Base-by-base conservation (phyloP, 2,329 filamentous ascomycete species). In the Arthroderma uncinatum region DNA sequence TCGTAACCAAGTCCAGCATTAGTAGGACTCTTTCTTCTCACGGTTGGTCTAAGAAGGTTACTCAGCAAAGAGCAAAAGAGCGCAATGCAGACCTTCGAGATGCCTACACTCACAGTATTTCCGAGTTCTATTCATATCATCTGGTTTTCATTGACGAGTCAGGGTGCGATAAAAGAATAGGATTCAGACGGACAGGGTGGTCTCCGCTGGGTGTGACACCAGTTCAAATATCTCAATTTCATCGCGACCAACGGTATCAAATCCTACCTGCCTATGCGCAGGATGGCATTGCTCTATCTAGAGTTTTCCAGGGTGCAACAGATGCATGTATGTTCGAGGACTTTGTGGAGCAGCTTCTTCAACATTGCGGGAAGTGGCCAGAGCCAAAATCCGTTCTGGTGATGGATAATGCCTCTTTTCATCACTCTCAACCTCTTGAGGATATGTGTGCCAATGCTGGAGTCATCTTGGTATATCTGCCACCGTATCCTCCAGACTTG, bases 111-210 rank as follows among this genome's bases (percentile, higher is more conserved):
- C 58, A 71, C 57, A 66, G 67, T 5, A 47, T 71, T 10, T 70
- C 67, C 2, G 58, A 62, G 1, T 70, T 69, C 54, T 57, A 59
- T 9, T 70, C 65, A 0, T 69, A 71, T 58, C 64, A 73, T 28
- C 60, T 71, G 9, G 65, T 74, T 7, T 73, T 62, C 55, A 62
- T 71, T 33, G 66, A 74, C 58, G 65, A 74, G 60, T 73, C 72
- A 58, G 66, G 69, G 1, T 72, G 64, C 61, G 66, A 74, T 57
- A 72, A 68, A 59, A 62, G 63, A n/a, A 62, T 66, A 58, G 66
- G 69, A 9, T 68, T 65, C 56, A 62, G 70, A 55, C 62, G 66
- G 14, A 71, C 61, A 7, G 67, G 67, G 2, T 74, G 67, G 71
- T n/a, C n/a, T n/a, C n/a, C n/a, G 67, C 70, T 59, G 10, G 66